A percentile compares a stretch with the other conserved stretches of the same genome.
Conservation (phyloP, 73 alveolate genomes). For the Diophrys sp. region DNA sequence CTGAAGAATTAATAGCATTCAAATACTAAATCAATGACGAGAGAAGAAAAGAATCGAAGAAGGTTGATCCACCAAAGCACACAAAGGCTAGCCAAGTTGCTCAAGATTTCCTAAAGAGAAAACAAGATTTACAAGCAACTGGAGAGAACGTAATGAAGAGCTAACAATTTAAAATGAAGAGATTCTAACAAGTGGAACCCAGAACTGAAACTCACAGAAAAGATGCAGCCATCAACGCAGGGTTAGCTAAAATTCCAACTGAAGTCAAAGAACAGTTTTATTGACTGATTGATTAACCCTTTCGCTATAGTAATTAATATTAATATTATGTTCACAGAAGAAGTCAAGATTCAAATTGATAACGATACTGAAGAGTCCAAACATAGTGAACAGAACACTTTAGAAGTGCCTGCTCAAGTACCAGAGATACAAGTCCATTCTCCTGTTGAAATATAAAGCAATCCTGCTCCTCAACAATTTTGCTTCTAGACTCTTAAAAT, state of each 20-base stretch:
- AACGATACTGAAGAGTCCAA: too few relatives aligned
- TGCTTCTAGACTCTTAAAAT: too few relatives aligned
- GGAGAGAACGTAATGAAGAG: constrained; percentile 11
- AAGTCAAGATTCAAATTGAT: too few relatives aligned
- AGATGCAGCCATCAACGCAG: background rate
- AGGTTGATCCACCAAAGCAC: constrained; percentile 12
- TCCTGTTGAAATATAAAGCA: too few relatives aligned
- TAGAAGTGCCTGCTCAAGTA: too few relatives aligned
- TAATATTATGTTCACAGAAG: too few relatives aligned
- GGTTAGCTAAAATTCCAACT: background rate
- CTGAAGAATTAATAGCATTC: constrained; percentile 6
- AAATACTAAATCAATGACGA: constrained; percentile 5
- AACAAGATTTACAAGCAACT: constrained; percentile 2
- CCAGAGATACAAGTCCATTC: too few relatives aligned
- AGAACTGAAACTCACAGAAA: constrained; percentile 41
- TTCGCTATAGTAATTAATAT: too few relatives aligned
- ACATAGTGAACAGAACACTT: too few relatives aligned
- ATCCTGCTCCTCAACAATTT: too few relatives aligned
- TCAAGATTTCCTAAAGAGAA: constrained; percentile 13
- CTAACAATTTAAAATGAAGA: constrained; percentile 55
- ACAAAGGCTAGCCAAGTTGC: constrained; percentile 10
- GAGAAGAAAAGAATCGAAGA: background rate
- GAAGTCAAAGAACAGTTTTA: background rate
- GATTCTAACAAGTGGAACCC: constrained; percentile 46
- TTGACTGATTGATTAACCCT: background rate